A percentile compares a stretch with the other conserved stretches of the same genome.
These are phyloP conservation scores for Tulasnella sp. DNA, from an alignment of 768 basidiomycete genomes.

Conservation along the genomic window DNA sequence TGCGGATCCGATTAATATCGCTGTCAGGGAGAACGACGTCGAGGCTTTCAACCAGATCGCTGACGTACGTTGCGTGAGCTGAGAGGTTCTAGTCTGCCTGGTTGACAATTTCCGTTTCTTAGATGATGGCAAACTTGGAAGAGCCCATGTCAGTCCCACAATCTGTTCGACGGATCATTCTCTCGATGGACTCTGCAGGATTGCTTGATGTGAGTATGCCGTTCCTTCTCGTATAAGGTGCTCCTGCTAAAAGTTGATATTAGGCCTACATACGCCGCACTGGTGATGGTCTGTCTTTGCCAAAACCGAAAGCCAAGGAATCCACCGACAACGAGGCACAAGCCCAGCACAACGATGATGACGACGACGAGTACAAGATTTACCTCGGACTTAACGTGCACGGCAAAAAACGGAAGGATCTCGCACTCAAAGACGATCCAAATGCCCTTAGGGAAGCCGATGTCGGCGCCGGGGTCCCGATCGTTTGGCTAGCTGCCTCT, in stretches of 20 bases:
- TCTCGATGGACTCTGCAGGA: slow-evolving; percentile 38
- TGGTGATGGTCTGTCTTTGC: slow-evolving; percentile 31
- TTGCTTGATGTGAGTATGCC: slow-evolving; percentile 39
- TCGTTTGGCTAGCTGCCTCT: slow-evolving; percentile 41
- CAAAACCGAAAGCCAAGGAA: slow-evolving; percentile 26
- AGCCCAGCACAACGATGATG: slow-evolving; percentile 29
- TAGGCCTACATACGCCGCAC: slow-evolving; percentile 47
- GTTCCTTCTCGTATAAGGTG: background rate
- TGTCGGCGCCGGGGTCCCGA: slow-evolving; percentile 22
- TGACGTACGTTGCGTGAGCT: background rate
- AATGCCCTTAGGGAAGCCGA: slow-evolving; percentile 29
- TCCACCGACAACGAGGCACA: slow-evolving; percentile 23
- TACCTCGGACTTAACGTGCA: slow-evolving; percentile 57
- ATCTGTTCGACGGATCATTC: slow-evolving; percentile 29
- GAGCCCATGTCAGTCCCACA: background rate
- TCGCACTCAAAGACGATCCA: slow-evolving; percentile 46
- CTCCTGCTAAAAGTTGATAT: too few species aligned
- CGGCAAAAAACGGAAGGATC: slow-evolving; percentile 52
- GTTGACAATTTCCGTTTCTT: slow-evolving; percentile 23
- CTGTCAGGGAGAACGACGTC: background rate
- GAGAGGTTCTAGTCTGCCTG: too few species aligned
- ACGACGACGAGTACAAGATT: slow-evolving; percentile 29
- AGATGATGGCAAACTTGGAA: slow-evolving; percentile 28
- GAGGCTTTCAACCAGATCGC: slow-evolving; percentile 8
- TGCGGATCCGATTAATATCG: background rate